phyloP scores from a whole-genome alignment of 164 flowering plant species.

The Liquidambar formosana region DNA sequence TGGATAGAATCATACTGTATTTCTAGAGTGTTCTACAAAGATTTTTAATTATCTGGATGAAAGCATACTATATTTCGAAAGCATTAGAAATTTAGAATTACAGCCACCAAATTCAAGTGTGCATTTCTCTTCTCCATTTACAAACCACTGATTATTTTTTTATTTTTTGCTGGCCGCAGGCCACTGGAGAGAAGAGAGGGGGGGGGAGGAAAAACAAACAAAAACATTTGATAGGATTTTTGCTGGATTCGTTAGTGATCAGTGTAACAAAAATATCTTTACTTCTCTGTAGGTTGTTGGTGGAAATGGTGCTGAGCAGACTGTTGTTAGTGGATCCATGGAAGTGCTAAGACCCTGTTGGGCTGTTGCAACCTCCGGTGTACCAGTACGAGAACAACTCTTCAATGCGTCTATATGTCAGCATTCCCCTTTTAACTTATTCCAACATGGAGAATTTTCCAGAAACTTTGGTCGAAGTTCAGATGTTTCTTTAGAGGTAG shows the following conservation, averaged over 20 bases:
- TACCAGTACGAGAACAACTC: slow-evolving; percentile 92
- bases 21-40: too few species aligned
- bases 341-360: slow-evolving; percentile 95
- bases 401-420: slow-evolving; percentile 96
- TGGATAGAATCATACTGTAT: too few species aligned
- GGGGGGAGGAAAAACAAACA: too few species aligned
- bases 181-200: too few species aligned
- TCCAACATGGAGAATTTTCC: slow-evolving; percentile 74
- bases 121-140: too few species aligned
- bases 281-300: slow-evolving; percentile 73
- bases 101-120: too few species aligned
- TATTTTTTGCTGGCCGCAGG: too few species aligned
- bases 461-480: slow-evolving; percentile 53
- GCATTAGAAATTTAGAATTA: too few species aligned
- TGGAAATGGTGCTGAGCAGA: slow-evolving; percentile 90
- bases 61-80: too few species aligned
- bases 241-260: not conserved
- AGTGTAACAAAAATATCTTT: not conserved
- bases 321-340: slow-evolving; percentile 95
- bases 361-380: slow-evolving; percentile 98
- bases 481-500: slow-evolving; percentile 83
- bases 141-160: too few species aligned
- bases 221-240: too few species aligned
- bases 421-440: slow-evolving; percentile 73
- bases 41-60: too few species aligned